Percentiles rank a stretch among this genome's conserved stretches.
These are phyloP conservation scores for Amphicarpaea edgeworthii DNA, from an alignment of 306 rosid genomes.

Conservation along the genomic window DNA sequence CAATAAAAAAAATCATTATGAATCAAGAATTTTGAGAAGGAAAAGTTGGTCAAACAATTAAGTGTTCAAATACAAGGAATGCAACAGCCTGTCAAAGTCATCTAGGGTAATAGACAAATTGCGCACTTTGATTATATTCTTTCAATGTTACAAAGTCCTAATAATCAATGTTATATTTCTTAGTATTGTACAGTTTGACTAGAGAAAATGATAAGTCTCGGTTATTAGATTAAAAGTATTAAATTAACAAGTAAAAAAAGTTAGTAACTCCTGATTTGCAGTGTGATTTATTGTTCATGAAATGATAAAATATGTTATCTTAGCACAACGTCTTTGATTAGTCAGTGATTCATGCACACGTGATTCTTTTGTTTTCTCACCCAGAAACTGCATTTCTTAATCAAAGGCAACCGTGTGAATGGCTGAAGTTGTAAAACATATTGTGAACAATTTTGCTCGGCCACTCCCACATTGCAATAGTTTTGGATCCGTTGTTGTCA, in stretches of 20 bases:
- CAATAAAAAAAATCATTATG: neutral
- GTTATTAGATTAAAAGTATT: neutral
- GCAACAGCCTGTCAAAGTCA: neutral
- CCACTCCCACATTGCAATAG: neutral
- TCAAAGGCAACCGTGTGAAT: neutral
- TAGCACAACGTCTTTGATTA: neutral
- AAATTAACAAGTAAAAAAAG: neutral
- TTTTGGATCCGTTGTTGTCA: neutral
- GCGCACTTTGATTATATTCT: neutral
- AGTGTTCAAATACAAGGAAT: conserved; percentile 8
- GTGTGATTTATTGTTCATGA: neutral
- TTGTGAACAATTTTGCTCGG: neutral
- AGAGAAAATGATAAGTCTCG: neutral
- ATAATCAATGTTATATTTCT: neutral
- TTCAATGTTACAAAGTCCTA: neutral
- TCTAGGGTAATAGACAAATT: neutral
- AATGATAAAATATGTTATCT: neutral
- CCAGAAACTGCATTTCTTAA: neutral
- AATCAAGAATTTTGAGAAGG: conserved; percentile 1
- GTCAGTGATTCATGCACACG: conserved; percentile 14
- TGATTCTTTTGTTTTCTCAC: neutral
- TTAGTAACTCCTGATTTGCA: neutral
- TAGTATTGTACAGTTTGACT: neutral
- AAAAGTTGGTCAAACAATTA: neutral
- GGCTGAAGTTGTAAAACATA: neutral